Evolutionary conservation across 768 basidiomycete species (phyloP).

Genomic region (Calocera cornea): DNA sequence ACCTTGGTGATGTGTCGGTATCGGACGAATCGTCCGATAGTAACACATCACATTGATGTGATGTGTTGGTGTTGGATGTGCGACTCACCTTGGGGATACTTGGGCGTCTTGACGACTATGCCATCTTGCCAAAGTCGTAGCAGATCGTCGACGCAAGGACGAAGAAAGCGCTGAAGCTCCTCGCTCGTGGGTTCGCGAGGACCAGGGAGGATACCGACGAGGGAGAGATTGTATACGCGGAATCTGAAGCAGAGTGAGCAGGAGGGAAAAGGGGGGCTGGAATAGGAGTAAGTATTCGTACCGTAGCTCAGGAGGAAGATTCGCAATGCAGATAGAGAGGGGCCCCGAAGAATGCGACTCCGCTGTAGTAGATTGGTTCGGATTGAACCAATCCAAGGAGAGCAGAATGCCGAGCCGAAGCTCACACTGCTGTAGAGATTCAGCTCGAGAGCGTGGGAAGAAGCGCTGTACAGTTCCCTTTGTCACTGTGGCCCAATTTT

Average conservation of each 20-base stretch:
- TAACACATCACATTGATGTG: background rate
- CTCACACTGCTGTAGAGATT: background rate
- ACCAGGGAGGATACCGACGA: constrained; percentile 21
- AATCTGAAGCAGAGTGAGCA: constrained; percentile 14
- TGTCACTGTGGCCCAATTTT: no score
- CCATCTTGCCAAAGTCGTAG: constrained; percentile 19
- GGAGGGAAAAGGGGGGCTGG: background rate
- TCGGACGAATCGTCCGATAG: background rate
- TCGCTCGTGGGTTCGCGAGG: constrained; percentile 21
- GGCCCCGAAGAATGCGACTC: background rate
- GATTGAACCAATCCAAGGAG: constrained; percentile 5
- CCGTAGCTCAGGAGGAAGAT: background rate
- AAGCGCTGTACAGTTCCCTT: no score
- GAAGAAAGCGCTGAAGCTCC: constrained; percentile 21
- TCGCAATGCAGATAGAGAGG: constrained; percentile 6
- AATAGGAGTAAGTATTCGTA: background rate
- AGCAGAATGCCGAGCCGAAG: background rate
- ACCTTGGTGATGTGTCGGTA: background rate
- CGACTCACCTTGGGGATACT: constrained; percentile 18
- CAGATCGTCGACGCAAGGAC: constrained; percentile 20
- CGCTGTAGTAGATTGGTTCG: background rate
- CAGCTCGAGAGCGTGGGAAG: background rate
- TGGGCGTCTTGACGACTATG: constrained; percentile 15
- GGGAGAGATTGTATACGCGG: constrained; percentile 18
- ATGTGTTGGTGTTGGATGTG: no score